Evolutionary conservation across 2,329 filamentous ascomycete genomes (phyloP).

Genomic region (Penicillium verrucosum): DNA sequence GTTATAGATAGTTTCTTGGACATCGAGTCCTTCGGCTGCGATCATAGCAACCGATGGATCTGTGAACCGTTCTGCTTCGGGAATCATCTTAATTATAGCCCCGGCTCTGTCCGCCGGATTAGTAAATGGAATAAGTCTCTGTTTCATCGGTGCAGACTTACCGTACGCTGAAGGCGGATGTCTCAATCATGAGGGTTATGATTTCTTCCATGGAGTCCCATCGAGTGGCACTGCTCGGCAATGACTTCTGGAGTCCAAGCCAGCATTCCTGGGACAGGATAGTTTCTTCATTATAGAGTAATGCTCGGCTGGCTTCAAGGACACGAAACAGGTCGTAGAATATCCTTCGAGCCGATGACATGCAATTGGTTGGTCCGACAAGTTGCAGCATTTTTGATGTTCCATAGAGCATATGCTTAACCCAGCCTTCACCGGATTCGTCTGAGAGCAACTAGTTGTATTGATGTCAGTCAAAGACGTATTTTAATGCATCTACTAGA

Average conservation of each 20-base stretch:
- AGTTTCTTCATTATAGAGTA: constrained; percentile 3
- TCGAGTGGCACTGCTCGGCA: background rate
- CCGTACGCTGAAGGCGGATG: background rate
- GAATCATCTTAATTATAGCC: background rate
- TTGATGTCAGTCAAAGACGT: background rate
- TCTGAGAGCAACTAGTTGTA: background rate
- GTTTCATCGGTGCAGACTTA: background rate
- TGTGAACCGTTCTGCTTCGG: background rate
- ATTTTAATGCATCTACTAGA: background rate
- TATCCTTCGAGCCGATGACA: background rate
- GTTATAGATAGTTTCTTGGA: background rate
- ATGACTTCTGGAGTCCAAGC: background rate
- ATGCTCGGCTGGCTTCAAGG: constrained; percentile 4
- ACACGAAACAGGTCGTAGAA: constrained; percentile 11
- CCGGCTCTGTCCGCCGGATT: background rate
- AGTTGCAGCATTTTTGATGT: constrained; percentile 9
- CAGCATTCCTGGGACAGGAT: constrained; percentile 3
- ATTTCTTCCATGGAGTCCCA: background rate
- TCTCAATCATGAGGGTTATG: background rate
- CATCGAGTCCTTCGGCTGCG: background rate
- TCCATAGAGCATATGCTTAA: constrained; percentile 9
- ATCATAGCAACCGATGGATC: background rate
- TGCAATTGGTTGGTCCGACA: background rate
- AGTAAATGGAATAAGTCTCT: background rate
- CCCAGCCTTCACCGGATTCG: constrained; percentile 4